phyloP scores from a whole-genome alignment of 257 asterid genomes.

The Mitragyna speciosa region DNA sequence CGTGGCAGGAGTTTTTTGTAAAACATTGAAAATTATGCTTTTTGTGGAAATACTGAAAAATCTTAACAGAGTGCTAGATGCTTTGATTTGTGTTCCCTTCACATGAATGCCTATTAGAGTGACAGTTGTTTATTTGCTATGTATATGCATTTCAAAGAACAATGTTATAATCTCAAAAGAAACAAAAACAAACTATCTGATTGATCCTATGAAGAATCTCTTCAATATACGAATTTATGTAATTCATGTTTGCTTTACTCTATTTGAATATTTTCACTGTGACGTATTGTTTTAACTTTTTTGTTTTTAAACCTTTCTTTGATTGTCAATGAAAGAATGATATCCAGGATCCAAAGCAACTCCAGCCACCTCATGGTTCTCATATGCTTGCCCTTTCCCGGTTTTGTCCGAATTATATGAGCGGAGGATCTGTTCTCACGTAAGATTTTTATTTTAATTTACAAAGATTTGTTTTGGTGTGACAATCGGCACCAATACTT shows the following conservation, averaged over 20 bases:
- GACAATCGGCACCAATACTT: background rate
- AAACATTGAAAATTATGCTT: background rate
- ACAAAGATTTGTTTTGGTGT: background rate
- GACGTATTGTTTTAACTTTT: constrained; percentile 10
- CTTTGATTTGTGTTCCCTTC: background rate
- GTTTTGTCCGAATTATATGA: constrained; percentile 70
- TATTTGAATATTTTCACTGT: constrained; percentile 6
- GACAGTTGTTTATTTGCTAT: background rate
- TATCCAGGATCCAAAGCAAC: constrained; percentile 77
- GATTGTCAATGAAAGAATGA: constrained; percentile 36
- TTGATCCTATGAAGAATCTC: background rate
- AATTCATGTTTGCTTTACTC: background rate
- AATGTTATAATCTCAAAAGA: background rate
- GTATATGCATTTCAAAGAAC: background rate
- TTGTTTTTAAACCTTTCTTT: constrained; percentile 24
- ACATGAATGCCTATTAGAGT: background rate
- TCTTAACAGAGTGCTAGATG: background rate
- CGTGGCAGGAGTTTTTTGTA: background rate
- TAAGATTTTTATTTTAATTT: constrained; percentile 42
- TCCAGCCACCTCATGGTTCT: constrained; percentile 83
- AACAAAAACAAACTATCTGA: too few species aligned
- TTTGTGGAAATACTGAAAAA: background rate
- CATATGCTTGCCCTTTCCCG: constrained; percentile 77
- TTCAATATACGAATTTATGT: background rate
- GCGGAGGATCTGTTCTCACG: constrained; percentile 76